These are phyloP conservation scores for Calonectria henricotiae DNA, from an alignment of 2,329 filamentous ascomycete genomes.

Conservation along the genomic window DNA sequence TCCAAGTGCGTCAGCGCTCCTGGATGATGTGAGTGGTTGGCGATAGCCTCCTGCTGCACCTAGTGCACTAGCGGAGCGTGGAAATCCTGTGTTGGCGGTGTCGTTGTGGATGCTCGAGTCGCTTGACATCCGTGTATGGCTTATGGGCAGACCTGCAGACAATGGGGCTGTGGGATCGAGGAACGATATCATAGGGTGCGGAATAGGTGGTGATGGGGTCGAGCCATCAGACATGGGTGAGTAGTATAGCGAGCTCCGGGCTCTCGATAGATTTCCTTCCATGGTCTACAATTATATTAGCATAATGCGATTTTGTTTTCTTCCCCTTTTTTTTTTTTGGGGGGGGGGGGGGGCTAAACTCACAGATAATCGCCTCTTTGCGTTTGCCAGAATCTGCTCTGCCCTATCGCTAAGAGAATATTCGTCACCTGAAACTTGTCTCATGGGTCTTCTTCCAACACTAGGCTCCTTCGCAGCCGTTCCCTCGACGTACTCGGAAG, in stretches of 20 bases:
- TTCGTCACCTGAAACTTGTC: conserved; percentile 62
- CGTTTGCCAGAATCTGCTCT: conserved; percentile 92
- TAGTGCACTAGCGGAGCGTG: conserved; percentile 77
- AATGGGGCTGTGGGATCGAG: conserved; percentile 44
- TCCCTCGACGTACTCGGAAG: conserved; percentile 70
- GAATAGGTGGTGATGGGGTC: conserved; percentile 68
- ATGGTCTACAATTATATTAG: conserved; percentile 77
- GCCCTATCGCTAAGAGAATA: conserved; percentile 86
- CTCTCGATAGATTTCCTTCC: conserved; percentile 91
- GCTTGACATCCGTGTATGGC: conserved; percentile 56
- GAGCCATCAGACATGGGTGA: conserved; percentile 65
- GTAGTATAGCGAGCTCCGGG: conserved; percentile 76
- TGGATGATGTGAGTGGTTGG: conserved; percentile 64
- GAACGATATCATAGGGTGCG: conserved; percentile 50
- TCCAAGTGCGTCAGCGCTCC: conserved; percentile 62
- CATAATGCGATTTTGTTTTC: conserved; percentile 4
- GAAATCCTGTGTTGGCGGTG: conserved; percentile 56
- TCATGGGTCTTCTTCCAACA: conserved; percentile 36
- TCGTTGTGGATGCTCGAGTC: conserved; percentile 52
- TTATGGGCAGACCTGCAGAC: conserved; percentile 33
- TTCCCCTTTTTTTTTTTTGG: background rate
- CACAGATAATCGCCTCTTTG: conserved; percentile 90
- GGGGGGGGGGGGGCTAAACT: conserved; percentile 55
- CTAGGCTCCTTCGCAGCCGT: conserved; percentile 52
- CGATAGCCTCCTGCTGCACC: conserved; percentile 74